Percentiles rank a stretch among this genome's conserved stretches.
Evolutionary conservation across 257 asterid genomes (phyloP).

Genomic region (Salvia miltiorrhiza): DNA sequence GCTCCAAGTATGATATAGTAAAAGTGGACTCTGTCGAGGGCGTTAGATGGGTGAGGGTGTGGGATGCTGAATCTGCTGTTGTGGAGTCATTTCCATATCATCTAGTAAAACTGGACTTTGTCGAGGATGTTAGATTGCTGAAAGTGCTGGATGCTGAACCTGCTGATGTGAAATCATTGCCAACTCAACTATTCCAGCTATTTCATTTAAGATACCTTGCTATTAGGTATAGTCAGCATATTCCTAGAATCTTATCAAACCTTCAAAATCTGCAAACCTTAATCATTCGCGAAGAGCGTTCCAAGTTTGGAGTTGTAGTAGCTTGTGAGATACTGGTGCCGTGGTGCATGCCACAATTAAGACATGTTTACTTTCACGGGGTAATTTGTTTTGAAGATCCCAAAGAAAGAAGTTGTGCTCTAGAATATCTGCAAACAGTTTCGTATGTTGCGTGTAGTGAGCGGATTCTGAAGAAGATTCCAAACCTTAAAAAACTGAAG

Average conservation of each 20-base stretch:
- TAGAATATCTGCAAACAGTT: not conserved
- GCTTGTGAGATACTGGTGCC: not conserved
- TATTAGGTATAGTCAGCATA: not conserved
- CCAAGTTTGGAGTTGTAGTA: not conserved
- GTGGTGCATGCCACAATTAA: not conserved
- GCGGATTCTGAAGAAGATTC: not conserved
- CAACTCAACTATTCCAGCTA: not conserved
- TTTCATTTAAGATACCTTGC: not conserved
- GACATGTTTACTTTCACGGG: not conserved
- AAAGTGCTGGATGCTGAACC: not conserved
- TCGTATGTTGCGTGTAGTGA: not conserved
- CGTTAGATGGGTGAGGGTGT: not conserved
- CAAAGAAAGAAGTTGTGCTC: not conserved
- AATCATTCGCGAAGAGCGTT: not conserved
- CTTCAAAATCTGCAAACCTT: not conserved
- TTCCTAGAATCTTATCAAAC: not conserved
- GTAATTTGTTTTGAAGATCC: not conserved
- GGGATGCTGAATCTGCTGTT: not conserved
- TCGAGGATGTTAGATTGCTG: not conserved
- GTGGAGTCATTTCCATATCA: not conserved
- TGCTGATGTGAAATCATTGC: not conserved
- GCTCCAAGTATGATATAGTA: not conserved
- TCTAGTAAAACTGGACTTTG: not conserved
- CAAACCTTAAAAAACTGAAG: not conserved
- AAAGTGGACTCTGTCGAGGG: not conserved